Evolutionary conservation across 208 protist genomes (phyloP), one percentile per base, ranked within the genome.

Genomic region (Crithidia mellificae): DNA sequence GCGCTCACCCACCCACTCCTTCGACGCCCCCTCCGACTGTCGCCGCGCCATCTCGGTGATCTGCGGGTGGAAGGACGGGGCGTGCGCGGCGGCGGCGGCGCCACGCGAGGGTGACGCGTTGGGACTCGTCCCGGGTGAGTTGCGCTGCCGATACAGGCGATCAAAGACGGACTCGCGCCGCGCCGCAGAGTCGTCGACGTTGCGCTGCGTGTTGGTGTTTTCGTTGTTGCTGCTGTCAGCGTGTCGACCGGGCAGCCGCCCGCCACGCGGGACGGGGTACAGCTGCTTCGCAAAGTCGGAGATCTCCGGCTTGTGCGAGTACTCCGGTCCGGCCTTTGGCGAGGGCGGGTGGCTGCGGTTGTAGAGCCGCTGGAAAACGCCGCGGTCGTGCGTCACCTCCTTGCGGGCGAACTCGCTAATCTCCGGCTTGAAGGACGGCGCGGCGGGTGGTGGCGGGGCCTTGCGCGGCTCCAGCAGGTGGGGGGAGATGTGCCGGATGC

Each of bases 31-130:
- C 36, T 43, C 72, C 41, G 47, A 75, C 67, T 58, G 72, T 25
- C 67, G 57, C 47, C 39, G 63, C 9, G 81, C 85, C 49, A 77
- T 24, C 27, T 74, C 78, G 19, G 84, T 82, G 63, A 87, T 85
- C 39, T 81, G 72, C 19, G 84, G 81, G 22, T 73, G 74, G 46
- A 83, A 85, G 24, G 78, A 74, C n/a, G n/a, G 32, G 47, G 77
- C 22, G 24, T 17, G 24, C 12, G 17, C n/a, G n/a, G n/a, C n/a
- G n/a, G n/a, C n/a, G 6, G 25, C 19, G 9, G 50, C 43, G 53
- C 25, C 24, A 46, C 68, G 51, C 36, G 55, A 49, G 50, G 76
- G 59, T 64, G 74, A 68, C 66, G 55, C 56, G 65, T 61, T 20
- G 24, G 69, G 61, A 46, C 63, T 62, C 49, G 71, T 47, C 56